Evolutionary conservation across 2,329 filamentous ascomycete species (phyloP), one percentile per base, ranked within the genome.

Genomic region (Berkeleyomyces basicola): DNA sequence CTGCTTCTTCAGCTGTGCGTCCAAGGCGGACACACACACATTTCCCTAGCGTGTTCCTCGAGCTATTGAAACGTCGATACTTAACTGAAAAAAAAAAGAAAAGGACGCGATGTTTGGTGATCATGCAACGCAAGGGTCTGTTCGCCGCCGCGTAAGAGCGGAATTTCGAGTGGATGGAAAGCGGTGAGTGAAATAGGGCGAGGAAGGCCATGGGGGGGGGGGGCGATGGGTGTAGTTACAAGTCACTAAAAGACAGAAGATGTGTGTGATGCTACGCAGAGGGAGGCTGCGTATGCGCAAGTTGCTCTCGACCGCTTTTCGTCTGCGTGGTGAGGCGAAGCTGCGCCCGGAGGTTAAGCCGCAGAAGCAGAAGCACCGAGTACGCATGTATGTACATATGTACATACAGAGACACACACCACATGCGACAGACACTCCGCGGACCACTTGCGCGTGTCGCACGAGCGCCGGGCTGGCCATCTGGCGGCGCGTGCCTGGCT

Each of bases 101-200:
- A 36, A 53, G 33, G 49, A 53, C 33, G 7, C 33, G 49, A 53
- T 6, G 33, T 53, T 53, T 53, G 49, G 33, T 53, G 49, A 53
- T 53, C 49, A 53, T 53, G 49, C 49, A 53, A 53, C 49, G 49
- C 49, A 53, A 53, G 49, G 49, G 49, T 53, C 49, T 53, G 49
- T 53, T 53, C 49, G 49, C 49, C 49, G 31, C 49, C 49, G 49
- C 49, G 49, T 53, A 36, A 53, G 49, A 36, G 49, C 49, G 49
- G 49, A 53, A 53, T 53, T 53, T 36, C 7, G 47, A 11, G 47
- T 51, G 47, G 47, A 51, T 36, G 11, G 10, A 51, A 10, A 23
- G 47, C 47, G 47, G 47, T 51, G 47, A 51, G 47, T 53, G 49
- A 36, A 36, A 53, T 53, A 36, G n/a, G 49, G 14, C 44, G 23